These are phyloP conservation scores for Biscogniauxia sp. DNA, from an alignment of 2,329 filamentous ascomycete genomes.

Conservation along the genomic window DNA sequence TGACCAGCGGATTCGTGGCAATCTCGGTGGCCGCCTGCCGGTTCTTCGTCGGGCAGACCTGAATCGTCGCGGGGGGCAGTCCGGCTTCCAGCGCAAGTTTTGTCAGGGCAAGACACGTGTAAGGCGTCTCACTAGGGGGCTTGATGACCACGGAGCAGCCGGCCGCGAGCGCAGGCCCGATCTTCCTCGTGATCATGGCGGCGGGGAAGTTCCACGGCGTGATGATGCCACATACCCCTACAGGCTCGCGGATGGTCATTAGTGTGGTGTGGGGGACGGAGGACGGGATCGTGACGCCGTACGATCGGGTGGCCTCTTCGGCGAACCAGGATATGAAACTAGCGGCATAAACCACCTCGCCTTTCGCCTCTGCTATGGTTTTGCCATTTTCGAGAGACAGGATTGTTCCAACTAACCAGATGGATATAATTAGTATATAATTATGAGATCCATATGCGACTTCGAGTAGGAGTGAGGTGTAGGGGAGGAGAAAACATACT, in stretches of 20 bases:
- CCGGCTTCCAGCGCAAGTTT: slow-evolving; percentile 34
- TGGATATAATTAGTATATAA: too few relatives aligned
- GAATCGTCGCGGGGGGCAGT: too few relatives aligned
- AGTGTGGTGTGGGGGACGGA: slow-evolving; percentile 58
- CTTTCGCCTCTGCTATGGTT: slow-evolving; percentile 58
- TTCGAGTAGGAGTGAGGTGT: background rate
- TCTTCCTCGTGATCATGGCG: slow-evolving; percentile 46
- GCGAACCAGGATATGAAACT: slow-evolving; percentile 63
- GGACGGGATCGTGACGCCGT: slow-evolving; percentile 61
- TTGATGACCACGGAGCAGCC: slow-evolving; percentile 38
- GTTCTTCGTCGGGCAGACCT: too few relatives aligned
- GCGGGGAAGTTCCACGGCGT: slow-evolving; percentile 67
- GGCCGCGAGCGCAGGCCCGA: slow-evolving; percentile 1
- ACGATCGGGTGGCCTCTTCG: slow-evolving; percentile 56
- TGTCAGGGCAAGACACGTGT: slow-evolving; percentile 32
- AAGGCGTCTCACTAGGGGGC: slow-evolving; percentile 35
- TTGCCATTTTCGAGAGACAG: slow-evolving; percentile 72
- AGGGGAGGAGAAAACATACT: background rate
- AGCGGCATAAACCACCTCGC: slow-evolving; percentile 57
- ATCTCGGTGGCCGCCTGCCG: slow-evolving; percentile 41
- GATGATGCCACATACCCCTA: slow-evolving; percentile 66
- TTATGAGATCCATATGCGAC: too few relatives aligned
- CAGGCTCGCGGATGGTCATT: slow-evolving; percentile 63
- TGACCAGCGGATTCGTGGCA: slow-evolving; percentile 60
- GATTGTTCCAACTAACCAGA: slow-evolving; percentile 41